Conservation (phyloP, 2,329 filamentous ascomycete genomes). For the Cladosporium austrohemisphaericum region DNA sequence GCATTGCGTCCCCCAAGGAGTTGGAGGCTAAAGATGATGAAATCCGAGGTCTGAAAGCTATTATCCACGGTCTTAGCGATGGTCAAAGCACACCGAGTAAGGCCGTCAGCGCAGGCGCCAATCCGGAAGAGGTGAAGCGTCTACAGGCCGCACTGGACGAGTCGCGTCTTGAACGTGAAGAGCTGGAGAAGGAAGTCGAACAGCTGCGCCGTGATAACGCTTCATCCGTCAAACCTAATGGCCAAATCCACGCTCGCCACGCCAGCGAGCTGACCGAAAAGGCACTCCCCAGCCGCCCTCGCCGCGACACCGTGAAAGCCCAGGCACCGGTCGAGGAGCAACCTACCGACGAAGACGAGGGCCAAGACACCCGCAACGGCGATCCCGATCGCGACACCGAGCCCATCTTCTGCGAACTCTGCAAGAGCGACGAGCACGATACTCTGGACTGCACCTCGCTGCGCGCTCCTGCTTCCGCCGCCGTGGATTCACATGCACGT, state of each 20-base stretch:
- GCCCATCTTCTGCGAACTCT: slow-evolving; percentile 87
- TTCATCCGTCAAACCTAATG: slow-evolving; percentile 37
- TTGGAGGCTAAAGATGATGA: slow-evolving; percentile 94
- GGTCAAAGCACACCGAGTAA: slow-evolving; percentile 49
- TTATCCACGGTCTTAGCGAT: slow-evolving; percentile 90
- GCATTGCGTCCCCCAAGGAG: slow-evolving; percentile 57
- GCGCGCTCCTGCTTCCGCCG: slow-evolving; percentile 17
- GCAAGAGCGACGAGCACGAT: slow-evolving; percentile 86
- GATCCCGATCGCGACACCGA: slow-evolving; percentile 48
- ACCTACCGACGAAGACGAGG: slow-evolving; percentile 29
- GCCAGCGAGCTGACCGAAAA: slow-evolving; percentile 30
- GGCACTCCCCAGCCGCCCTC: slow-evolving; percentile 31
- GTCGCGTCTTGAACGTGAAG: slow-evolving; percentile 74
- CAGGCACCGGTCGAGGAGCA: slow-evolving; percentile 35
- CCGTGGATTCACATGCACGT: neutral
- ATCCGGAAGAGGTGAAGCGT: slow-evolving; percentile 49
- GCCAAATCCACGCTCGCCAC: slow-evolving; percentile 41
- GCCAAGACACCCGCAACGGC: slow-evolving; percentile 54
- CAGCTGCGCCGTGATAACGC: slow-evolving; percentile 40
- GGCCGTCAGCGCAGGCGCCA: slow-evolving; percentile 20
- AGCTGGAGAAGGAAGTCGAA: slow-evolving; percentile 85
- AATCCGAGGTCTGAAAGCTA: slow-evolving; percentile 92
- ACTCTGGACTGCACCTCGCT: slow-evolving; percentile 76
- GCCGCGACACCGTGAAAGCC: slow-evolving; percentile 58
- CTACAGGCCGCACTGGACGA: slow-evolving; percentile 62